Conservation (phyloP, 495 filamentous ascomycete genomes). For the Talaromyces ruber region DNA sequence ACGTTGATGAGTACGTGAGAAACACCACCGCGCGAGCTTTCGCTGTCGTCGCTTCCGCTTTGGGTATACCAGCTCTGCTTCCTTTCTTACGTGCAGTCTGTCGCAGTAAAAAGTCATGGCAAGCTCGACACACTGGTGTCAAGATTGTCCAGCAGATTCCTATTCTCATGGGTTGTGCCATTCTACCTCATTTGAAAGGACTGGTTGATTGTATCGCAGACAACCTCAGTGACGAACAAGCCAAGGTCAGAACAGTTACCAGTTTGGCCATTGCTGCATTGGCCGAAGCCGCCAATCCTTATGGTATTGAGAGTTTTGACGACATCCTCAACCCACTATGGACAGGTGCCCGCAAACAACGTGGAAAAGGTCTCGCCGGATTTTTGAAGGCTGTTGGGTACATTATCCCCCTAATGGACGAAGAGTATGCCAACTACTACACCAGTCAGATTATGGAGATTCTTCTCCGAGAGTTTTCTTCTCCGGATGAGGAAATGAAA, state of each 20-base stretch:
- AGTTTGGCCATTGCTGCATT: slow-evolving; percentile 91
- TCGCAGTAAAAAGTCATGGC: slow-evolving; percentile 97
- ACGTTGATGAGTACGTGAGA: slow-evolving; percentile 97
- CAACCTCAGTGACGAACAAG: slow-evolving; percentile 94
- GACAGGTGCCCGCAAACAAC: slow-evolving; percentile 91
- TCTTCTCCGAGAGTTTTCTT: slow-evolving; percentile 87
- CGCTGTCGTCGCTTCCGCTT: slow-evolving; percentile 91
- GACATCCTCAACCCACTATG: slow-evolving; percentile 95
- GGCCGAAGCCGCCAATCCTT: slow-evolving; percentile 93
- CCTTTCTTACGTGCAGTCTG: slow-evolving; percentile 95
- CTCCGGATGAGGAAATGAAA: slow-evolving; percentile 99
- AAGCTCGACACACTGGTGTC: slow-evolving; percentile 96
- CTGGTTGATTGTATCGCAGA: slow-evolving; percentile 94
- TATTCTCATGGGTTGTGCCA: slow-evolving; percentile 98
- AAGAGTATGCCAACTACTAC: slow-evolving; percentile 99
- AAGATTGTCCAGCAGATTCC: slow-evolving; percentile 99
- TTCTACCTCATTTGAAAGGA: slow-evolving; percentile 91
- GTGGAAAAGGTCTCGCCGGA: slow-evolving; percentile 90
- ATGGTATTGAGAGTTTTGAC: slow-evolving; percentile 98
- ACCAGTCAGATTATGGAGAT: slow-evolving; percentile 99
- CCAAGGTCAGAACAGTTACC: slow-evolving; percentile 93
- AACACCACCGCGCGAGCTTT: slow-evolving; percentile 98
- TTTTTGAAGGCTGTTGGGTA: slow-evolving; percentile 98
- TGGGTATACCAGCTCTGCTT: slow-evolving; percentile 90
- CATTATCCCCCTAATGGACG: slow-evolving; percentile 98